Conservation (phyloP, 139 green algal genomes). For the Closterium sp. region DNA sequence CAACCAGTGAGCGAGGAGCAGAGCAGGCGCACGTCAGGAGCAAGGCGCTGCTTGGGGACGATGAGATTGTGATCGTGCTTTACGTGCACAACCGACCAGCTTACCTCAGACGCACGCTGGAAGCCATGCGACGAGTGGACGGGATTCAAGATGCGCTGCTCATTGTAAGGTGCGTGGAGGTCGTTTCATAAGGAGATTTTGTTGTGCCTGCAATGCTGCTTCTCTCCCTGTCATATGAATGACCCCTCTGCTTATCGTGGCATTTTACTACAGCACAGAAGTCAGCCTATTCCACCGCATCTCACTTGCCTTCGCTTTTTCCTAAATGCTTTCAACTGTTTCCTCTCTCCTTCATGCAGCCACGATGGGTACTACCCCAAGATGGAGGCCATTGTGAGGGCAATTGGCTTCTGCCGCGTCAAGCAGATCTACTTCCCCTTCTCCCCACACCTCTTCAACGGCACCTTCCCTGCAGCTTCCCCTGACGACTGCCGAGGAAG, state of each 20-base stretch:
- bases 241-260: background rate
- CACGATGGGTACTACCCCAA: constrained; percentile 39
- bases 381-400: constrained; percentile 33
- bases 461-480: constrained; percentile 22
- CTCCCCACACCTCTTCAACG: constrained; percentile 38
- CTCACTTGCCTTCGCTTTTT: background rate
- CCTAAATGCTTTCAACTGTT: background rate
- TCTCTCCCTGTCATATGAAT: background rate
- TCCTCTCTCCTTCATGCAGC: background rate
- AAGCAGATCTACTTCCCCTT: constrained; percentile 51
- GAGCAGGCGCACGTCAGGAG: background rate
- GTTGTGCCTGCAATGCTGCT: background rate
- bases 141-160: constrained; percentile 46
- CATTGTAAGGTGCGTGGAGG: constrained; percentile 26
- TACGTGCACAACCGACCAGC: constrained; percentile 47
- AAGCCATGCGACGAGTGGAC: constrained; percentile 15
- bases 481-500: constrained; percentile 36
- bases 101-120: constrained; percentile 18
- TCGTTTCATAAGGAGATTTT: background rate
- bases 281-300: too few species aligned
- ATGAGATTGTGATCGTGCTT: constrained; percentile 33
- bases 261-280: background rate
- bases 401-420: constrained; percentile 36
- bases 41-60: background rate
- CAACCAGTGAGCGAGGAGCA: background rate